Base-by-base conservation (phyloP, 345 rosid genomes). In the Cardamine chenopodiifolia region DNA sequence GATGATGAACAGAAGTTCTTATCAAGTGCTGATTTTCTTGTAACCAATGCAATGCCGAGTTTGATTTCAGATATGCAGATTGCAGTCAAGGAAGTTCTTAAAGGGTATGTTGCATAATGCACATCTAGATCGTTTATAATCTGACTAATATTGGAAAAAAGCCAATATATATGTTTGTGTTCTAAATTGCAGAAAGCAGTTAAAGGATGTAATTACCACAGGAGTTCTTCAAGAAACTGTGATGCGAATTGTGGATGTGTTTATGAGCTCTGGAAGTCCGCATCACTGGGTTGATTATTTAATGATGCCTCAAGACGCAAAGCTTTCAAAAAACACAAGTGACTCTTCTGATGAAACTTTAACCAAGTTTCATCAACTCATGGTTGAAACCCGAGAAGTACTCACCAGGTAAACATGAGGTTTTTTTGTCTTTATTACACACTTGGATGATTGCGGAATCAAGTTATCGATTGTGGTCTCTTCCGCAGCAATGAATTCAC, bases 1-100 rank as follows among this genome's bases (percentile, higher is more conserved):
- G 87, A 86, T 52, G 90, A 89, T 77, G 87, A 86, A 77, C 85
- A 86, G 71, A 90, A 85, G 29, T 90, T 83, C 82, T 83, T 93
- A 42, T 89, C 87, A 8, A 83, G 84, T 79, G 87, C 95, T 17
- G 97, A 89, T 80, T 93, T 80, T 86, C 90, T 90, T 74, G 83
- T 94, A 34, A 82, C 64, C 74, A 61, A 81, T 79, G 88, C 96
- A 78, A 22, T 90, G 83, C 77, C 71, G 5, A 26, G 71, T 40
- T 73, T 93, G 83, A 80, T 87, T 81, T 66, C 84, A 17, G 73
- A 78, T 80, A 82, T 93, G 82, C 88, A 84, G 78, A 79, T 34
- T 66, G 90, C 88, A 56, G 86, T 77, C 35, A 60, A 60, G 23
- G 93, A 90, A 80, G 89, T 85, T 77, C 79, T 93, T 25, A 85